Base-by-base conservation (phyloP, 768 basidiomycete species). In the Lentinula boryana region DNA sequence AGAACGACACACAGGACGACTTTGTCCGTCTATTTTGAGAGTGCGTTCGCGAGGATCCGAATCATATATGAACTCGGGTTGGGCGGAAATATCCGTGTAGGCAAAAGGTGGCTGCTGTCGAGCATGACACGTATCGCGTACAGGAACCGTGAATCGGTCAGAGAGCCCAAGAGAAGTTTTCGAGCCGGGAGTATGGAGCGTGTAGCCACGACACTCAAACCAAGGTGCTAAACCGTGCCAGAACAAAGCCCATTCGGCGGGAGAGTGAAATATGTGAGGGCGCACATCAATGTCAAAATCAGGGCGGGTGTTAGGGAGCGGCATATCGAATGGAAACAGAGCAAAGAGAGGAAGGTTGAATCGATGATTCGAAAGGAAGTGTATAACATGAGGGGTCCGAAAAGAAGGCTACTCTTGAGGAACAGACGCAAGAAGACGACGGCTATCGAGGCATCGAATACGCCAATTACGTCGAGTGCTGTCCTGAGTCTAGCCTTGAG, bases 251-350 rank as follows among this genome's bases (percentile, higher is more conserved):
- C 58, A 59, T 21, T 44, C 58, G 4, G 58, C 13, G 13, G 44
- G 21, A 36, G 58, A 59, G 13, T 7, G 21, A 35, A 59, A 59
- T 12, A 59, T 21, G 18, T 35, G 40, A 18, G 58, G 58, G 5
- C 58, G 58, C n/a, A 31, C 48, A 35, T 58, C 44, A 16, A 58
- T 36, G 13, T 59, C 58, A 35, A 59, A 35, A 27, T 57, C 23
- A 7, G 36, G 18, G 18, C n/a, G 36, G n/a, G 36, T 32, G 32
- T 32, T 52, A 21, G 51, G 51, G 31, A 52, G 46, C 7, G 46
- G 46, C 46, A 48, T 48, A 44, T 38, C 36, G 36, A 13, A 5
- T 8, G 6, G 46, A 21, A 48, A 48, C 9, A 48, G 18, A n/a
- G 5, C 13, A 48, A 48, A 21, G 46, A 23, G 8, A 48, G 21